Conservation (phyloP, 2,329 filamentous ascomycete species). For the Zasmidium citrigriseum region DNA sequence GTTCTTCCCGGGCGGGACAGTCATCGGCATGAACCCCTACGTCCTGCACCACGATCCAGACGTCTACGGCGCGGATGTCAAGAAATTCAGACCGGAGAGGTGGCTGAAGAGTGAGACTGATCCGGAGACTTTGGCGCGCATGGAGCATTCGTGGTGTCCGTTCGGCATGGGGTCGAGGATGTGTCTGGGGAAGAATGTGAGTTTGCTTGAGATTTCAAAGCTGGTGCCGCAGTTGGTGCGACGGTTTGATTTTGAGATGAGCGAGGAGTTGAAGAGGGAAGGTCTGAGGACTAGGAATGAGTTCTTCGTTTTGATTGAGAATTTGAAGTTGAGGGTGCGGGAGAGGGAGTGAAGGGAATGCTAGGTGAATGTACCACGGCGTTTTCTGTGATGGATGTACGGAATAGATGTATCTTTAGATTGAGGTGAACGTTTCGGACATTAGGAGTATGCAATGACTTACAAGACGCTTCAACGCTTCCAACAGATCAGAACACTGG, state of each 20-base stretch:
- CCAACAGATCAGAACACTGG: no score
- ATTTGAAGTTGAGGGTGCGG: no score
- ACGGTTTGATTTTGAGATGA: slow-evolving; percentile 25
- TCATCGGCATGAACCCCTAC: slow-evolving; percentile 12
- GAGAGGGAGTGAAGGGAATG: no score
- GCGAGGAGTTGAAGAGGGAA: not conserved
- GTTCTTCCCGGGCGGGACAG: slow-evolving; percentile 33
- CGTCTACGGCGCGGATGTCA: slow-evolving; percentile 46
- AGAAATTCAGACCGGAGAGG: slow-evolving; percentile 47
- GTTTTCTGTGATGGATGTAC: no score
- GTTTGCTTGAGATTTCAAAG: slow-evolving; percentile 31
- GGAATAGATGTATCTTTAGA: no score
- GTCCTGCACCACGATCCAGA: slow-evolving; percentile 42
- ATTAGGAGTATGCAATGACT: no score
- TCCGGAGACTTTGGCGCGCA: slow-evolving; percentile 33
- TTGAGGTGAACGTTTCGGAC: no score
- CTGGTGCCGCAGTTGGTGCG: slow-evolving; percentile 30
- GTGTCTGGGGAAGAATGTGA: slow-evolving; percentile 37
- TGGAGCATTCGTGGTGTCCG: slow-evolving; percentile 21
- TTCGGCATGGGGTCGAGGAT: slow-evolving; percentile 36
- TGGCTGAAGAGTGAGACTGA: slow-evolving; percentile 32
- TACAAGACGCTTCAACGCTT: no score
- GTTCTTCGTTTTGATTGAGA: no score
- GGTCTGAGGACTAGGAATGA: no score
- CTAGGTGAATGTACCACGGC: no score